Conservation (phyloP, 2,329 filamentous ascomycete species). For the Penicillium sp. region DNA sequence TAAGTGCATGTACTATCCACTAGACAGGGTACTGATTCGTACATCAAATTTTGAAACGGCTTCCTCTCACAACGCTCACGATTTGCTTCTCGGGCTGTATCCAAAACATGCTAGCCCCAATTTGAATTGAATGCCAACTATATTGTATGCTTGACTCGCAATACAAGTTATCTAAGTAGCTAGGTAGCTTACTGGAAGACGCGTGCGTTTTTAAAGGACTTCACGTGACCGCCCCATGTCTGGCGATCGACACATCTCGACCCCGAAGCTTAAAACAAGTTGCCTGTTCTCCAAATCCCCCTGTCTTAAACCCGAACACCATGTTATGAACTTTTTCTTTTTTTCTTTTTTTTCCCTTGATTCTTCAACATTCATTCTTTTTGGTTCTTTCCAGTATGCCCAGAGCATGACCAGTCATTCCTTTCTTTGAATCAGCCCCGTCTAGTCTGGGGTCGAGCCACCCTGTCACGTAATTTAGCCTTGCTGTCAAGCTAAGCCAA, state of each 20-base stretch:
- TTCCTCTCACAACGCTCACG: no score
- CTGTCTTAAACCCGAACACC: constrained; percentile 3
- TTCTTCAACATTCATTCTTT: neutral
- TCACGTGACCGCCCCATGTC: constrained; percentile 5
- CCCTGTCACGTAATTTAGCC: constrained; percentile 1
- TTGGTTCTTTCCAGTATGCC: neutral
- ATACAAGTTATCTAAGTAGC: no score
- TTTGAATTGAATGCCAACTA: no score
- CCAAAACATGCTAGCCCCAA: no score
- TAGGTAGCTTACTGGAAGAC: no score
- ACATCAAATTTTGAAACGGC: no score
- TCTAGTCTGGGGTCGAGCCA: constrained; percentile 16
- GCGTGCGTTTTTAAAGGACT: neutral
- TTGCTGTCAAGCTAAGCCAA: constrained; percentile 16
- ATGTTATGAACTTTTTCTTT: constrained; percentile 3
- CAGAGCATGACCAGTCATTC: constrained; percentile 22
- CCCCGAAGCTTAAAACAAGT: constrained; percentile 7
- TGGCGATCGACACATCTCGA: constrained; percentile 10
- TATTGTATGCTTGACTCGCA: no score
- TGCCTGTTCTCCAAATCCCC: constrained; percentile 6
- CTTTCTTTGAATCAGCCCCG: constrained; percentile 17
- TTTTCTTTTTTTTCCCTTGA: neutral
- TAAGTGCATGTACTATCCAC: no score
- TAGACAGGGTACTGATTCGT: no score
- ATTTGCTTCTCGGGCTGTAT: no score